Percentiles rank a stretch among this genome's conserved stretches.
phyloP scores from a whole-genome alignment of 305 asterid species.

The Fraxinus floribunda region DNA sequence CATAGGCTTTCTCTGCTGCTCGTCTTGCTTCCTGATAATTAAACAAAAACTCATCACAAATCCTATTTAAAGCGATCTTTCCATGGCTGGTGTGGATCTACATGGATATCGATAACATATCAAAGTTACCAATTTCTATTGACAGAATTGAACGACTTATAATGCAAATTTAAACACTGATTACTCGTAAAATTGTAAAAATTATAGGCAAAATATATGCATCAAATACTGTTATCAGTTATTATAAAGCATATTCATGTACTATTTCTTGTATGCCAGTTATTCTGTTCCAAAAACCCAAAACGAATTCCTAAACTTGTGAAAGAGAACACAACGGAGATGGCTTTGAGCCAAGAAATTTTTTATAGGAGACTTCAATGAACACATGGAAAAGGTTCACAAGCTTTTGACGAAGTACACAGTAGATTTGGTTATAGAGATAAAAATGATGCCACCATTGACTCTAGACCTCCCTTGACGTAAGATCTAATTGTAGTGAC shows the following conservation, averaged over 20 bases:
- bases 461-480: background rate
- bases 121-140: background rate
- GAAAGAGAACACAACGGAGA: background rate
- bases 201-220: background rate
- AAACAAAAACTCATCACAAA: conserved; percentile 4
- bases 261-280: background rate
- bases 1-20: conserved; percentile 76
- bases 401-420: background rate
- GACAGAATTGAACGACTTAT: background rate
- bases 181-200: background rate
- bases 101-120: background rate
- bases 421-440: background rate
- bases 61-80: background rate
- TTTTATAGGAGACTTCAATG: background rate
- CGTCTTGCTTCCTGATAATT: conserved; percentile 70
- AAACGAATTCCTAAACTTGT: background rate
- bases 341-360: background rate
- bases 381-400: background rate
- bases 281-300: background rate
- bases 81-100: background rate
- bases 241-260: background rate
- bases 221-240: background rate
- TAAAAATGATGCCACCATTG: background rate
- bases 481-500: background rate
- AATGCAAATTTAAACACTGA: background rate